A percentile compares a stretch with the other conserved stretches of the same genome.
Conservation (phyloP, 78 protist genomes). For the Planoprotostelium fungivorum region DNA sequence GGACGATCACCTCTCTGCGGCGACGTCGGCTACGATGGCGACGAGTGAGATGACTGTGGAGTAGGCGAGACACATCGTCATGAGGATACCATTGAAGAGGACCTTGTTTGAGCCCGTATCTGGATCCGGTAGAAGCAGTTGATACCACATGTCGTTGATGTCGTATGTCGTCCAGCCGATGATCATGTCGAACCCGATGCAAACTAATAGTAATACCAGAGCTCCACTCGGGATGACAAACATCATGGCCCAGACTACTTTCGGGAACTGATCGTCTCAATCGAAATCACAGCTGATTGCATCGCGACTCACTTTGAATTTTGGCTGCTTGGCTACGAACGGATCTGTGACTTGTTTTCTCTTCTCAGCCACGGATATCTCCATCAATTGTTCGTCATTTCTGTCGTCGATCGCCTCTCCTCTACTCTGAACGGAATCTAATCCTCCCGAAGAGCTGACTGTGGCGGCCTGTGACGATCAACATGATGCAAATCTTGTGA, state of each 20-base stretch:
- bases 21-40: neutral
- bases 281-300: neutral
- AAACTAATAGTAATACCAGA: neutral
- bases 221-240: neutral
- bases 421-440: neutral
- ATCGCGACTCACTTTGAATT: neutral
- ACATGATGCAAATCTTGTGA: neutral
- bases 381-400: neutral
- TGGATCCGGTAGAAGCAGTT: neutral
- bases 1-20: neutral
- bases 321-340: neutral
- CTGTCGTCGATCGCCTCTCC: too few species aligned
- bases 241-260: neutral
- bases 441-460: neutral
- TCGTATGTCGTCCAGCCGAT: neutral
- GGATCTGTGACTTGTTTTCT: neutral
- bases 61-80: neutral
- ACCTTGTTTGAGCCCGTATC: neutral
- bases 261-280: neutral
- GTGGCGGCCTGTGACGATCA: neutral
- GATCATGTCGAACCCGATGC: neutral
- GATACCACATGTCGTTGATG: neutral
- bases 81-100: neutral
- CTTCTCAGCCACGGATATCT: neutral
- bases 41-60: neutral